Percentiles rank a stretch among this genome's conserved stretches.
Conservation (phyloP, 805 yeast species). For the Priceomyces carsonii region DNA sequence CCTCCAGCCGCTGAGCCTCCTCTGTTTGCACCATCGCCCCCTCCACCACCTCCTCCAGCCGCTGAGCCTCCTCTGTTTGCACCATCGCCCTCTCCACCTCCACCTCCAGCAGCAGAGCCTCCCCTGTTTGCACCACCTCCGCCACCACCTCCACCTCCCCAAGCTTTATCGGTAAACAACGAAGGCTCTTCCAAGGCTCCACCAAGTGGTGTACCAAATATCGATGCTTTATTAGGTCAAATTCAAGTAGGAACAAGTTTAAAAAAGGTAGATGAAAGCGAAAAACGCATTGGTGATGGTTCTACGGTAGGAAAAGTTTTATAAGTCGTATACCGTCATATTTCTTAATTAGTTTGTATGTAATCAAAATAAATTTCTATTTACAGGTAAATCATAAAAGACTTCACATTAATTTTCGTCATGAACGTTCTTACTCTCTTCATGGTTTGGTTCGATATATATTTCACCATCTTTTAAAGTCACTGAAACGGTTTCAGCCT, state of each 20-base stretch:
- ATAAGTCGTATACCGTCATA: conserved; percentile 7
- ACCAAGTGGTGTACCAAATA: conserved; percentile 31
- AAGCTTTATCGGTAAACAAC: conserved; percentile 26
- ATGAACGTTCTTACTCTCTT: conserved; percentile 4
- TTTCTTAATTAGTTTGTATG: conserved; percentile 1
- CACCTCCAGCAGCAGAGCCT: conserved; percentile 23
- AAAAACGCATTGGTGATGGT: conserved; percentile 48
- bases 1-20: conserved; percentile 10
- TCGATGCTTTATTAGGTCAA: conserved; percentile 57
- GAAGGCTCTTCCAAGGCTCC: conserved; percentile 13
- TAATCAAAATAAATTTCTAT: conserved; percentile 3
- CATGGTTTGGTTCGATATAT: conserved; percentile 33
- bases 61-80: conserved; percentile 18
- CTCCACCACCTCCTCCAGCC: conserved; percentile 19
- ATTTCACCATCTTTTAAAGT: conserved; percentile 25
- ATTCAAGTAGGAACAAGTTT: conserved; percentile 54
- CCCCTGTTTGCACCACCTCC: conserved; percentile 30
- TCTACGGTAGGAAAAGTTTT: conserved; percentile 52
- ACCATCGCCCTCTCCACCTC: conserved; percentile 28
- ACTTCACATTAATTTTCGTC: neutral
- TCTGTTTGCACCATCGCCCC: conserved; percentile 18
- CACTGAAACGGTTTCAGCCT: conserved; percentile 33
- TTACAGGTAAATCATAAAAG: conserved; percentile 4
- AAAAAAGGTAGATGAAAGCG: conserved; percentile 50
- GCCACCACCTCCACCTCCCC: conserved; percentile 29